Percentiles rank a stretch among this genome's conserved stretches.
Evolutionary conservation across 73 alveolate genomes (phyloP).

Genomic region (Paramecium bursaria): DNA sequence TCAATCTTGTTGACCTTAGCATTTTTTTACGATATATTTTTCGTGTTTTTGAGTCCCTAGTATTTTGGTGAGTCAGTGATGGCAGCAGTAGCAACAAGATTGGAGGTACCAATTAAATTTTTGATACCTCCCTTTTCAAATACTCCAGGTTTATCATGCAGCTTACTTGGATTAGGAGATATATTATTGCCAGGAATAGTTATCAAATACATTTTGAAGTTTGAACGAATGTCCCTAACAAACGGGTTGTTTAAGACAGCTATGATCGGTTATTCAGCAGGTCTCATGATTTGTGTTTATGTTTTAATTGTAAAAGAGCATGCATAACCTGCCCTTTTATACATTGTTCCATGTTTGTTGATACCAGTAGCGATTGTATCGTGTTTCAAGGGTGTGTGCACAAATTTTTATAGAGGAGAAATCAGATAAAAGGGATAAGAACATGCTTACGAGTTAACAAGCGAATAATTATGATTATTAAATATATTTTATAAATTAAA

Average conservation of each 20-base stretch:
- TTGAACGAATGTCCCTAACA: slow-evolving; percentile 70
- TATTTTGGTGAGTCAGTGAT: slow-evolving; percentile 93
- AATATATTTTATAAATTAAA: neutral
- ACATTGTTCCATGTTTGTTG: slow-evolving; percentile 63
- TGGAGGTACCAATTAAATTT: slow-evolving; percentile 96
- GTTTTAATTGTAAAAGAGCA: slow-evolving; percentile 43
- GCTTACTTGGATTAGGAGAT: slow-evolving; percentile 96
- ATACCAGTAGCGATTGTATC: slow-evolving; percentile 41
- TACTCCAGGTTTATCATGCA: slow-evolving; percentile 72
- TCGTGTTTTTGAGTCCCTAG: slow-evolving; percentile 77
- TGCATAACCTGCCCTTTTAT: slow-evolving; percentile 74
- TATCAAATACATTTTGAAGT: slow-evolving; percentile 87
- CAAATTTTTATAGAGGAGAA: neutral
- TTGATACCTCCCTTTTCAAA: slow-evolving; percentile 83
- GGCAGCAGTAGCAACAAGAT: slow-evolving; percentile 93
- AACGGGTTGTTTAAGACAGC: slow-evolving; percentile 52
- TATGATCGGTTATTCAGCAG: slow-evolving; percentile 54
- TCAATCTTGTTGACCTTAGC: slow-evolving; percentile 80
- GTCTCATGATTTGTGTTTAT: slow-evolving; percentile 52
- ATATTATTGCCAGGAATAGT: slow-evolving; percentile 96
- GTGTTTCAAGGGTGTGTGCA: slow-evolving; percentile 3
- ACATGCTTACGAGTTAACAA: neutral
- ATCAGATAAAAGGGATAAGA: neutral
- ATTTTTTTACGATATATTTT: slow-evolving; percentile 95
- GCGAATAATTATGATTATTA: neutral